Percentiles rank a stretch among this genome's conserved stretches.
phyloP scores from a whole-genome alignment of 1,284 basidiomycete species.

The Heterobasidion occidentale region DNA sequence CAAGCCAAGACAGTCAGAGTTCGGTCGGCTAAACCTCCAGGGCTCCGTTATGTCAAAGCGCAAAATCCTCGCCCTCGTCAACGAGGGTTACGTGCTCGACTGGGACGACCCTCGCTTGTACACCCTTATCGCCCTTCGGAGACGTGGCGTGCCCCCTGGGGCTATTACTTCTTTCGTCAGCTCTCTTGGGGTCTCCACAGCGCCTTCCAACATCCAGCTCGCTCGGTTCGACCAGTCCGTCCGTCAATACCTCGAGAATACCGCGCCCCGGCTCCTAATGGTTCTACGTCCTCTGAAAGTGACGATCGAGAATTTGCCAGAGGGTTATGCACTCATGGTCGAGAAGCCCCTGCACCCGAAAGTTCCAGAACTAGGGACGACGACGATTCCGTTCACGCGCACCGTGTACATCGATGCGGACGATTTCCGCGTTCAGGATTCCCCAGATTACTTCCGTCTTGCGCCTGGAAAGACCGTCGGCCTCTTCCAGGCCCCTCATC shows the following conservation, averaged over 20 bases:
- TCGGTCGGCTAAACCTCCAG: slow-evolving; percentile 88
- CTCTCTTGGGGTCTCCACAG: slow-evolving; percentile 87
- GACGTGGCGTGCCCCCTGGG: slow-evolving; percentile 93
- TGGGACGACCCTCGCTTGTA: slow-evolving; percentile 99
- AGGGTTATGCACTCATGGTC: slow-evolving; percentile 79
- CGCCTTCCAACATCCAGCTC: slow-evolving; percentile 80
- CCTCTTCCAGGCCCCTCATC: slow-evolving; percentile 90
- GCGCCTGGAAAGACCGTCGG: slow-evolving; percentile 97
- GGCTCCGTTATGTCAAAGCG: slow-evolving; percentile 98
- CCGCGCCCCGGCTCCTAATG: slow-evolving; percentile 89
- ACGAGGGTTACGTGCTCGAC: slow-evolving; percentile 76
- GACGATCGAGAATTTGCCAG: slow-evolving; percentile 84
- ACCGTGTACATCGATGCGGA: slow-evolving; percentile 91
- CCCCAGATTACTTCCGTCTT: slow-evolving; percentile 95
- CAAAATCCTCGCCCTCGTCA: slow-evolving; percentile 88
- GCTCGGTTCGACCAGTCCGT: slow-evolving; percentile 88
- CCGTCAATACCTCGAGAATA: slow-evolving; percentile 85
- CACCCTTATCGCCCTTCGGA: slow-evolving; percentile 91
- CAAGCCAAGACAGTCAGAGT: slow-evolving; percentile 98
- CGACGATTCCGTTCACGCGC: slow-evolving; percentile 82
- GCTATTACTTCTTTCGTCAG: slow-evolving; percentile 93
- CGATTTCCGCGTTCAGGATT: slow-evolving; percentile 90
- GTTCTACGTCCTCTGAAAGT: slow-evolving; percentile 89
- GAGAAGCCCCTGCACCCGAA: slow-evolving; percentile 96
- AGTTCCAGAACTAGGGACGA: slow-evolving; percentile 80